Base-by-base conservation (phyloP, 164 flowering plant species). In the Magnolia officinalis region DNA sequence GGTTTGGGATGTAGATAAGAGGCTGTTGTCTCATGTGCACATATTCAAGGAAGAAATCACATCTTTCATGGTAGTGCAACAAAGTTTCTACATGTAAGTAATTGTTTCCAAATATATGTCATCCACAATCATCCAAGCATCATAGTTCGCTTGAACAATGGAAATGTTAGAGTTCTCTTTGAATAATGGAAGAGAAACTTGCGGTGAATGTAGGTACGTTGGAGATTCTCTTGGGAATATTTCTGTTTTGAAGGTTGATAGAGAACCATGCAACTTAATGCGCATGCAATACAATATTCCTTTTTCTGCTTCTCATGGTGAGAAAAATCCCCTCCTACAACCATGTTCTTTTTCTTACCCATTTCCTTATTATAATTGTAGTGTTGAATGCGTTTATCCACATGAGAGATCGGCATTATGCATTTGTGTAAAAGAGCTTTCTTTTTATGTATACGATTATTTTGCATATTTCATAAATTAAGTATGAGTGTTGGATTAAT, bases 1-100 rank as follows among this genome's bases (percentile, higher is more conserved):
- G 98, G 95, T 92, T 13, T 95, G 98, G 98, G 90, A 95, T 74
- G 73, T 92, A 78, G 86, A 88, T 59, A 86, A 77, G 82, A 92
- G 86, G 83, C 63, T 78, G 58, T 77, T 95, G 84, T 79, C 87
- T 78, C 78, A 88, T 80, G 86, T 89, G 21, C 86, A 90, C 75
- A 80, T 74, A 37, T 85, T 72, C 70, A 76, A 86, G 67, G 84
- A 81, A 78, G 94, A 89, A 64, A 89, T 95, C 73, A 88, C 97
- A 51, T 87, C 92, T 76, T 87, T 90, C 31, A 78, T 84, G 6
- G 86, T 89, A 70, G 71, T 92, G 78, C 92, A 79, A 61, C 86
- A 81, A 59, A 80, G 83, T 79, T 77, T 55, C 24, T 95, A 80
- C 82, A 80, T 92, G 98, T 95, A 85, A 85, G 92, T 83, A 8